phyloP scores from a whole-genome alignment of 129 eudicot species.

The Pulicaria dysenterica region DNA sequence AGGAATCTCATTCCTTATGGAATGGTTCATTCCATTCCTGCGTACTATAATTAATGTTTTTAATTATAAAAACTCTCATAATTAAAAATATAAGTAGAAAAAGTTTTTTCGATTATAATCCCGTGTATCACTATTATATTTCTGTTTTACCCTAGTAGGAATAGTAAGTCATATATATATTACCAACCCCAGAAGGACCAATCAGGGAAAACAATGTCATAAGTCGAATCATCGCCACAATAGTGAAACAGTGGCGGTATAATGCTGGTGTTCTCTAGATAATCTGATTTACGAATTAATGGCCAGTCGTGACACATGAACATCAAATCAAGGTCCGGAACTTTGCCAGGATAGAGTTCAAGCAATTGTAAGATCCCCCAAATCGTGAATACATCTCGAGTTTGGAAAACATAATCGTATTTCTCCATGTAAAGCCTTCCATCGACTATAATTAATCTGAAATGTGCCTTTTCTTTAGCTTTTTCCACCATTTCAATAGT shows the following conservation, averaged over 20 bases:
- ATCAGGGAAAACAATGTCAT: constrained; percentile 85
- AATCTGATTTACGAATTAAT: constrained; percentile 36
- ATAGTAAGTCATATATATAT: constrained; percentile 7
- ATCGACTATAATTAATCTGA: constrained; percentile 51
- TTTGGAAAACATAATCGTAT: constrained; percentile 61
- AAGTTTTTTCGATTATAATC: too few species aligned
- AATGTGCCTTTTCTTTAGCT: constrained; percentile 52
- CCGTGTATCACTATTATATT: too few species aligned
- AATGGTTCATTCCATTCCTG: too few species aligned
- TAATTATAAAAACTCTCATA: too few species aligned
- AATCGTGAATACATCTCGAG: constrained; percentile 70
- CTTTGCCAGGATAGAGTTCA: constrained; percentile 63
- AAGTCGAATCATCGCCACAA: constrained; percentile 65
- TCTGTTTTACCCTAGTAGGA: neutral
- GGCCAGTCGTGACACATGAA: constrained; percentile 78
- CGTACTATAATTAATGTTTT: too few species aligned
- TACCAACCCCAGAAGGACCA: constrained; percentile 99
- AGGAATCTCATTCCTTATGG: too few species aligned
- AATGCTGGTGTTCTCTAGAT: constrained; percentile 15
- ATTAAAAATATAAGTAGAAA: too few species aligned
- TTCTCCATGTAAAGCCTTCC: constrained; percentile 67
- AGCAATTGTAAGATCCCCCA: constrained; percentile 93
- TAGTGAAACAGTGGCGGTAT: constrained; percentile 82
- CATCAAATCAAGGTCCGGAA: constrained; percentile 81
- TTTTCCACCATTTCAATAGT: constrained; percentile 64